Evolutionary conservation across 148 eudicot species (phyloP), one percentile per base, ranked within the genome.

Genomic region (Camellia granthamiana): DNA sequence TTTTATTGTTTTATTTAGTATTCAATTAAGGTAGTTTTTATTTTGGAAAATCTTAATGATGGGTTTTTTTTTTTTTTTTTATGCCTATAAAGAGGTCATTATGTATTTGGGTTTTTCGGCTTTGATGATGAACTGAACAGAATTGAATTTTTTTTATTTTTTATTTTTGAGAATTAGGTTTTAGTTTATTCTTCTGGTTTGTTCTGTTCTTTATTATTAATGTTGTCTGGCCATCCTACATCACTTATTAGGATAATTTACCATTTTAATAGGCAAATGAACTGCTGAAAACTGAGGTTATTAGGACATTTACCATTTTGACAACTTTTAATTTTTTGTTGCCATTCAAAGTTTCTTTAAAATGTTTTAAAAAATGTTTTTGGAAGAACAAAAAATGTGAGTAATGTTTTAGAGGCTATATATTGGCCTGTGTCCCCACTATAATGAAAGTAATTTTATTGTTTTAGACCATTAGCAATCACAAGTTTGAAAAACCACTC

Each of bases 221-320:
- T 30, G 38, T 30, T 30, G 38, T 30, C 38, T 30, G 38, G 38
- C 38, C 38, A 30, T 30, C 38, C 38, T 30, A 30, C 38, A 30
- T 30, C 38, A 30, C 62, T 12, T 4, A 3, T 73, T 73, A 52
- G 46, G 43, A 73, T 8, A 13, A 9, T 54, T 12, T 30, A 30
- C 38, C 38, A 30, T 30, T 30, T 1, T 30, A 30, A 30, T 30
- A 13, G 76, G 13, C 62, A 30, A 55, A 54, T 56, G 10, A 74
- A 56, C 64, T 74, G 77, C 41, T 38, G 70, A 38, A 66, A 41
- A 13, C 16, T 74, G 64, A 16, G 77, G 64, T 74, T 64, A 64
- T 21, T 64, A 60, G 68, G 68, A 64, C 42, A 64, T 74, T 58
- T 74, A n/a, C 8, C 21, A 16, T 56, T 58, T 9, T 58, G 38